Percentiles rank a stretch among this genome's conserved stretches.
Conservation (phyloP, 306 rosid genomes). For the Senna siamea region DNA sequence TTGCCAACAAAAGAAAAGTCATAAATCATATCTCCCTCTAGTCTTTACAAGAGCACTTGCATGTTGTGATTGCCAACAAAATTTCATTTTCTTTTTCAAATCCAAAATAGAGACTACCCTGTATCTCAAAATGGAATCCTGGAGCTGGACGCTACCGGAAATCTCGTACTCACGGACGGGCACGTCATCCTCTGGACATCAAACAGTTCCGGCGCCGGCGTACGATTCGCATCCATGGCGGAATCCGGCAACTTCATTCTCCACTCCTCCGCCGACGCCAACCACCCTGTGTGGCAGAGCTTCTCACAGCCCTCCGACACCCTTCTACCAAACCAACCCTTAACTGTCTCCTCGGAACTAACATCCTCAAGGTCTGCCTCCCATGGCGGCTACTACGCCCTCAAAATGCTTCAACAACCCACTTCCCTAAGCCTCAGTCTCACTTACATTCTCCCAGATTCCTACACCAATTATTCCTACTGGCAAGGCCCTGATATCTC, state of each 20-base stretch:
- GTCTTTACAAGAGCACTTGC: too few relatives aligned
- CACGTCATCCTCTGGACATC: constrained; percentile 67
- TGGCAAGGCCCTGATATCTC: constrained; percentile 91
- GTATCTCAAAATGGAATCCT: constrained; percentile 67
- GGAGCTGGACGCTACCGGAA: constrained; percentile 82
- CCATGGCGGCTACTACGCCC: constrained; percentile 80
- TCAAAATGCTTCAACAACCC: constrained; percentile 89
- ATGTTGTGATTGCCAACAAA: constrained; percentile 54
- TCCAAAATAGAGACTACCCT: constrained; percentile 69
- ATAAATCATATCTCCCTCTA: too few relatives aligned
- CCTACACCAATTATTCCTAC: constrained; percentile 74
- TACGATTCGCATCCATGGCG: constrained; percentile 57
- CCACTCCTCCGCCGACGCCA: constrained; percentile 10
- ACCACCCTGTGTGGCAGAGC: constrained; percentile 77
- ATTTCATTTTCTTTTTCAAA: constrained; percentile 62
- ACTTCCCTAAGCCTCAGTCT: constrained; percentile 80
- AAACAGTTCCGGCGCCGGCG: constrained; percentile 68
- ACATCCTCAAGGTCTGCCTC: constrained; percentile 71
- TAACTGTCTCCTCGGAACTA: constrained; percentile 72
- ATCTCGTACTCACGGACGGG: constrained; percentile 73
- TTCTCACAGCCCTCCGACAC: constrained; percentile 91
- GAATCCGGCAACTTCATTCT: constrained; percentile 91
- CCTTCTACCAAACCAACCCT: constrained; percentile 88
- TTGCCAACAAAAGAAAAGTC: too few relatives aligned
- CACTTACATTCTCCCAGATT: constrained; percentile 73